A percentile compares a stretch with the other conserved stretches of the same genome.
These are phyloP conservation scores for Liquidambar formosana DNA, from an alignment of 164 flowering plant species.

Conservation along the genomic window DNA sequence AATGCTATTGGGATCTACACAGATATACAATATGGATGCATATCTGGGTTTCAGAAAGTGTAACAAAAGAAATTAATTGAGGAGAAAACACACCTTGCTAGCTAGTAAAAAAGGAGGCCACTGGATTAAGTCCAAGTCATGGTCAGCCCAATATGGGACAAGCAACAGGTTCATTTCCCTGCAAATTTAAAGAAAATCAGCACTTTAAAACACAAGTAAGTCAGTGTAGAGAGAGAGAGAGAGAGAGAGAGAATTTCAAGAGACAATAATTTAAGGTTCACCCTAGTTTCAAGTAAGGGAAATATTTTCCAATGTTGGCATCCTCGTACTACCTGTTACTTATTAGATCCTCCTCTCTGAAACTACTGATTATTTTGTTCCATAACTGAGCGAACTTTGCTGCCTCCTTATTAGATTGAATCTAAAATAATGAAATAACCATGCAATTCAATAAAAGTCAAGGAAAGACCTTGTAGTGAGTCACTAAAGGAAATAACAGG, in stretches of 20 bases:
- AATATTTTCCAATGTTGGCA: no score
- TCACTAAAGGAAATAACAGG: not conserved
- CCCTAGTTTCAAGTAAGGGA: no score
- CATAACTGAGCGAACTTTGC: constrained; percentile 90
- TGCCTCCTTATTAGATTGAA: constrained; percentile 48
- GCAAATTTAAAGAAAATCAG: constrained; percentile 14
- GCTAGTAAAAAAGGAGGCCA: constrained; percentile 98
- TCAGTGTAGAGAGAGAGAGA: not conserved
- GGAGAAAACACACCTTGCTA: constrained; percentile 70
- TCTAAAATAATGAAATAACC: constrained; percentile 39
- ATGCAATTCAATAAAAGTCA: not conserved
- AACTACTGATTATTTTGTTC: constrained; percentile 81
- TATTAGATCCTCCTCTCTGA: constrained; percentile 89
- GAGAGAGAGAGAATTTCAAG: not conserved
- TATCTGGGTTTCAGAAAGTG: not conserved
- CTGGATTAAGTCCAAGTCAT: constrained; percentile 59
- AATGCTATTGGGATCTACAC: constrained; percentile 82
- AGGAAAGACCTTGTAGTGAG: not conserved
- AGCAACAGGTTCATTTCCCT: constrained; percentile 92
- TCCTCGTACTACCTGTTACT: constrained; percentile 52
- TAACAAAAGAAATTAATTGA: not conserved
- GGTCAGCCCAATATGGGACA: constrained; percentile 93
- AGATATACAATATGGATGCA: not conserved
- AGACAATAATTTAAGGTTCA: not conserved
- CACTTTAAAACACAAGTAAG: not conserved